Evolutionary conservation across 306 rosid species (phyloP).

Genomic region (Quercus suber): DNA sequence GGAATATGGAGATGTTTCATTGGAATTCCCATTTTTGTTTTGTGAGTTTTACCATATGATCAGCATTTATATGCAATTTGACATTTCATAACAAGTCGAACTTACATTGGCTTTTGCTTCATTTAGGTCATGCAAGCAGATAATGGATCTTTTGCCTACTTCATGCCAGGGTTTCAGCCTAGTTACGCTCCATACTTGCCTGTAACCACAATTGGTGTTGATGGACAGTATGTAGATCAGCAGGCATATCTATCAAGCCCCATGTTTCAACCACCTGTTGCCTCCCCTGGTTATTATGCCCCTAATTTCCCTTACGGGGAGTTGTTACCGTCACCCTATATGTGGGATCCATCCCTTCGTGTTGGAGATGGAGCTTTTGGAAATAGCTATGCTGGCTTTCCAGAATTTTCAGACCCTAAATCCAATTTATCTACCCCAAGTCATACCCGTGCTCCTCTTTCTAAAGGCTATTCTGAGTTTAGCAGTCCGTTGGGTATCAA

Average conservation of each 20-base stretch:
- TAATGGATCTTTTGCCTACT: slow-evolving; percentile 69
- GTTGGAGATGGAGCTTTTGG: slow-evolving; percentile 44
- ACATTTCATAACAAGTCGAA: background rate
- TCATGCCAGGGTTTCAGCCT: slow-evolving; percentile 74
- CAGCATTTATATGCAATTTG: background rate
- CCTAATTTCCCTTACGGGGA: slow-evolving; percentile 51
- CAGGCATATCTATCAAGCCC: slow-evolving; percentile 54
- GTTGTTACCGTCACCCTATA: slow-evolving; percentile 40
- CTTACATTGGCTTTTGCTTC: slow-evolving; percentile 29
- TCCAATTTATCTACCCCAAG: slow-evolving; percentile 43
- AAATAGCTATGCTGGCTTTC: slow-evolving; percentile 34
- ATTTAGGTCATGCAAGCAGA: slow-evolving; percentile 86
- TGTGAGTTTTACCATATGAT: background rate
- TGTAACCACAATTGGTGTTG: slow-evolving; percentile 40
- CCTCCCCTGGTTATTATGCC: slow-evolving; percentile 51
- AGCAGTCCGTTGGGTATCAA: slow-evolving; percentile 26
- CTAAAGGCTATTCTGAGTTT: slow-evolving; percentile 38
- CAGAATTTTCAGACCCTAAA: slow-evolving; percentile 41
- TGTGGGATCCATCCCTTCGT: slow-evolving; percentile 48
- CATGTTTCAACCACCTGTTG: slow-evolving; percentile 43
- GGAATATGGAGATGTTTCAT: background rate
- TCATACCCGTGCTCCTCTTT: slow-evolving; percentile 25
- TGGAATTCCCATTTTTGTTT: background rate
- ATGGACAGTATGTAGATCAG: slow-evolving; percentile 62
- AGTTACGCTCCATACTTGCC: slow-evolving; percentile 55